phyloP scores from a whole-genome alignment of 2,329 filamentous ascomycete species.

The Trichophaea hybrida region DNA sequence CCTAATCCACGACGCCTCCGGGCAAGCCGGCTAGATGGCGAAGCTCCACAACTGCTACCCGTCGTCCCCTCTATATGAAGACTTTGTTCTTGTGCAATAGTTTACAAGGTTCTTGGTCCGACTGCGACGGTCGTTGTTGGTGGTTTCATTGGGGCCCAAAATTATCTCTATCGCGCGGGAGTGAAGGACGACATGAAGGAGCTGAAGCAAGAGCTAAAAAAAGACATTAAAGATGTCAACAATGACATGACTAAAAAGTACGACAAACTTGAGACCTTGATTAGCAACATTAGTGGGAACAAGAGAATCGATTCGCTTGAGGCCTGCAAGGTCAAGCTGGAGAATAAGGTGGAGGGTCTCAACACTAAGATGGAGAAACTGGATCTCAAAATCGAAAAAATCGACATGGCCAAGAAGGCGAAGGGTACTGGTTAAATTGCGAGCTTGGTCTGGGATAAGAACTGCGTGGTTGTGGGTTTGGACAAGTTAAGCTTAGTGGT shows the following conservation, averaged over 20 bases:
- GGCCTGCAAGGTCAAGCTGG: slow-evolving; percentile 6
- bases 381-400: background rate
- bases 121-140: background rate
- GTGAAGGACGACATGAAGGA: background rate
- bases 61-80: too few species aligned
- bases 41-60: too few species aligned
- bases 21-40: too few species aligned
- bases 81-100: slow-evolving; percentile 4
- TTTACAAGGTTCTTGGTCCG: too few species aligned
- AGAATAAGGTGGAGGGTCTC: slow-evolving; percentile 7
- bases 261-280: slow-evolving; percentile 1
- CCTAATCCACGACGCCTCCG: too few species aligned
- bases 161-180: background rate
- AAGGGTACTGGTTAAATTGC: background rate
- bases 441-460: background rate
- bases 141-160: background rate
- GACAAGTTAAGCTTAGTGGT: too few species aligned
- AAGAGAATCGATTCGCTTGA: slow-evolving; percentile 6
- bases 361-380: slow-evolving; percentile 4
- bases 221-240: background rate
- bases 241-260: slow-evolving; percentile 4
- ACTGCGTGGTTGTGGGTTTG: background rate
- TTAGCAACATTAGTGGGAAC: background rate
- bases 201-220: too few species aligned
- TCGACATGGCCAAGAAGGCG: too few species aligned